Conservation (phyloP, 2,329 filamentous ascomycete genomes). For the Helotiales sp. region DNA sequence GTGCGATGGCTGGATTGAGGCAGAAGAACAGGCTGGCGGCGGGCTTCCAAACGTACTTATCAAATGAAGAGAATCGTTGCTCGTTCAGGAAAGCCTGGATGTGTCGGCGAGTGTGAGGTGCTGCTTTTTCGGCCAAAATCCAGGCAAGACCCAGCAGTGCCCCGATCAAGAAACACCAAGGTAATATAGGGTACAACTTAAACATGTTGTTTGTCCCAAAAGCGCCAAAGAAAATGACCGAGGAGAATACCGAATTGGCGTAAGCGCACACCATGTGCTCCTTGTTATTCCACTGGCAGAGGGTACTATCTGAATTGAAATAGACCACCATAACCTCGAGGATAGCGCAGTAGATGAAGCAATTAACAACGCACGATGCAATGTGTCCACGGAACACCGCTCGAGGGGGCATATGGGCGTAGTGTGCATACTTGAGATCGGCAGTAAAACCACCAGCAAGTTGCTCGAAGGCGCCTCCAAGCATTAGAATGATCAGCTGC, state of each 20-base stretch:
- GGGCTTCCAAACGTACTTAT: constrained; percentile 29
- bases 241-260: constrained; percentile 9
- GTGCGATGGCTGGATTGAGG: constrained; percentile 28
- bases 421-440: constrained; percentile 39
- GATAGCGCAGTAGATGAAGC: constrained; percentile 12
- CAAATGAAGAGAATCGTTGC: constrained; percentile 22
- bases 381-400: constrained; percentile 37
- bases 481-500: constrained; percentile 12
- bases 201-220: constrained; percentile 16
- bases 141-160: constrained; percentile 34
- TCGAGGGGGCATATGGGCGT: constrained; percentile 37
- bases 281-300: constrained; percentile 12
- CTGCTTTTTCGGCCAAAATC: constrained; percentile 30
- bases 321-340: constrained; percentile 9
- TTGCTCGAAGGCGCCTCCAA: constrained; percentile 29
- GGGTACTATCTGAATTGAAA: constrained; percentile 7
- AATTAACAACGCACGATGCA: constrained; percentile 9
- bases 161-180: constrained; percentile 32
- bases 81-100: constrained; percentile 19
- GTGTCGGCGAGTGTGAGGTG: constrained; percentile 21
- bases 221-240: constrained; percentile 9
- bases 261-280: constrained; percentile 12
- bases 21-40: constrained; percentile 11
- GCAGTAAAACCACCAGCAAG: constrained; percentile 29
- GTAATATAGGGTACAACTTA: constrained; percentile 9